Evolutionary conservation across 2,329 filamentous ascomycete genomes (phyloP).

Genomic region (Albifimbria verrucaria): DNA sequence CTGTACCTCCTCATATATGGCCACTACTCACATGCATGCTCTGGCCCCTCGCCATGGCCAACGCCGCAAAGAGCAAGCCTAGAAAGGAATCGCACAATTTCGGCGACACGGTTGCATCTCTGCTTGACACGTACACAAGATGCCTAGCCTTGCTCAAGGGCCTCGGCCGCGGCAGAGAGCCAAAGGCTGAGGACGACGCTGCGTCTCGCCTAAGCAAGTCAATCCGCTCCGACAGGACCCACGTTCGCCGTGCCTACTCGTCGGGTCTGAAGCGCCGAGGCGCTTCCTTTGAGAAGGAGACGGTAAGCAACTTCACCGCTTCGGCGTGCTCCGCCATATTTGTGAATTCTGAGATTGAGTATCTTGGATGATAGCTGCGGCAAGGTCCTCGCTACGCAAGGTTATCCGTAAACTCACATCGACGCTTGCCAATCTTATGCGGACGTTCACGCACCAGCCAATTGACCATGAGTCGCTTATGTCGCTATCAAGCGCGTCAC

Average conservation of each 20-base stretch:
- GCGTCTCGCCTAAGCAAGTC: conserved; percentile 26
- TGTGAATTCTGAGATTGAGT: no score
- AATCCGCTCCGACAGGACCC: conserved; percentile 35
- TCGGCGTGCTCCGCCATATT: no score
- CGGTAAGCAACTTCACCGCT: conserved; percentile 29
- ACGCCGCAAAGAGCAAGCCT: not conserved
- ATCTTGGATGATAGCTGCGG: conserved; percentile 31
- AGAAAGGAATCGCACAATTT: conserved; percentile 30
- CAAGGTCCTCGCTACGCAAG: conserved; percentile 35
- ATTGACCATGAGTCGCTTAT: conserved; percentile 45
- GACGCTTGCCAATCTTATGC: conserved; percentile 37
- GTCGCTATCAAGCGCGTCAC: conserved; percentile 43
- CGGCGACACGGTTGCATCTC: conserved; percentile 37
- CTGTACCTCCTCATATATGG: no score
- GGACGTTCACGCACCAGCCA: conserved; percentile 26
- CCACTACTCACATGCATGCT: no score
- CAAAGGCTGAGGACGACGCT: conserved; percentile 11
- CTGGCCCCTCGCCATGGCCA: not conserved
- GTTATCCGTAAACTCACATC: conserved; percentile 40
- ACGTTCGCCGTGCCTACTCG: conserved; percentile 41
- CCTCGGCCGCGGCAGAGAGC: conserved; percentile 19
- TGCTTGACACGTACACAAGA: conserved; percentile 46
- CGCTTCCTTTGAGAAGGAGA: conserved; percentile 43
- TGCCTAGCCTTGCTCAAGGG: conserved; percentile 40
- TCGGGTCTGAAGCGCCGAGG: conserved; percentile 38